phyloP scores from a whole-genome alignment of 176 grass and related monocot genomes.

The Aechmea fasciata region DNA sequence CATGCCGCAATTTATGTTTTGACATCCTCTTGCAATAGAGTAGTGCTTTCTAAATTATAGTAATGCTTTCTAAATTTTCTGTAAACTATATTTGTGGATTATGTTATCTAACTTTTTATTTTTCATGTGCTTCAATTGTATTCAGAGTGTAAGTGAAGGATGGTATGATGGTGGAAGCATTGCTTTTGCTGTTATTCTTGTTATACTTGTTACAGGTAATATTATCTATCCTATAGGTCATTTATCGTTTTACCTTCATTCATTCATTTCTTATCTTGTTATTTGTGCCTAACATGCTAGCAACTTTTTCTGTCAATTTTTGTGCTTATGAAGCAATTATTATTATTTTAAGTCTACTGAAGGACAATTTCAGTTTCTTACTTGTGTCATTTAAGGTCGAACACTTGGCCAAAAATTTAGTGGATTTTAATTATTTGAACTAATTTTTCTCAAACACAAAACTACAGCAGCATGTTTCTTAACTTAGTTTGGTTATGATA shows the following conservation, averaged over 20 bases:
- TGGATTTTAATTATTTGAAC: too few relatives aligned
- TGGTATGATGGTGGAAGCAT: slow-evolving; percentile 99
- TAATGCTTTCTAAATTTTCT: slow-evolving; percentile 11
- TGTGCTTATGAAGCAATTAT: too few relatives aligned
- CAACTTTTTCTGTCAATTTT: too few relatives aligned
- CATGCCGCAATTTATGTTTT: background rate
- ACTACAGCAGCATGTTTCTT: too few relatives aligned
- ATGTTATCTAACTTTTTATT: background rate
- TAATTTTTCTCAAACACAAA: too few relatives aligned
- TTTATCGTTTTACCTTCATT: slow-evolving; percentile 1
- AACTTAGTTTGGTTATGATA: too few relatives aligned
- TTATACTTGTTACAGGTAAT: slow-evolving; percentile 92
- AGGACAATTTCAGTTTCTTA: too few relatives aligned
- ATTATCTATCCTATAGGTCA: slow-evolving; percentile 4
- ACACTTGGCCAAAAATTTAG: too few relatives aligned
- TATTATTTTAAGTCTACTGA: too few relatives aligned
- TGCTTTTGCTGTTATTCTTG: slow-evolving; percentile 89
- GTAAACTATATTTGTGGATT: background rate
- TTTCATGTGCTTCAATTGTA: slow-evolving; percentile 14
- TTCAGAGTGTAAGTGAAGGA: slow-evolving; percentile 75
- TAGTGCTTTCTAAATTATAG: slow-evolving; percentile 6
- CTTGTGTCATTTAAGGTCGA: too few relatives aligned
- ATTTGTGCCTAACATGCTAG: background rate
- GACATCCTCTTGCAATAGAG: background rate
- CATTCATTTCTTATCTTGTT: background rate